These are phyloP conservation scores for Gracilaria gracilis DNA, from an alignment of 23 red algal species.

Conservation along the genomic window DNA sequence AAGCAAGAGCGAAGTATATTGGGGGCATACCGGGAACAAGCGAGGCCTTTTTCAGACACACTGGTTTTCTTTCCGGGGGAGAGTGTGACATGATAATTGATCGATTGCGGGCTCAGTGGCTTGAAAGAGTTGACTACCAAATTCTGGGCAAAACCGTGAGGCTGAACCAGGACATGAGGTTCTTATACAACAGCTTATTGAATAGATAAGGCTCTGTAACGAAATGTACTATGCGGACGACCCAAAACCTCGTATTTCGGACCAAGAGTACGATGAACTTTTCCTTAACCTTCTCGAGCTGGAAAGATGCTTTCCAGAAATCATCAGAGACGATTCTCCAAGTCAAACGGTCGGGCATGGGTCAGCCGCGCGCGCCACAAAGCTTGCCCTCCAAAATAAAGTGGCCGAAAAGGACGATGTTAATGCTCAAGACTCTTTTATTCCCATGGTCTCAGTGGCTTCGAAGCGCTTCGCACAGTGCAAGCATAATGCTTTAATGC, in stretches of 20 bases:
- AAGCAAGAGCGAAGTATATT: slow-evolving; percentile 39
- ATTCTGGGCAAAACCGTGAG: not conserved
- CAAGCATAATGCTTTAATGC: slow-evolving; percentile 65
- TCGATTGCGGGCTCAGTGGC: slow-evolving; percentile 24
- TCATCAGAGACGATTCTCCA: slow-evolving; percentile 73
- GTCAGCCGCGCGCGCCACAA: slow-evolving; percentile 50
- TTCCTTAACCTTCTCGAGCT: slow-evolving; percentile 66
- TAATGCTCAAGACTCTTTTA: slow-evolving; percentile 39
- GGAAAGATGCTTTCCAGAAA: slow-evolving; percentile 67
- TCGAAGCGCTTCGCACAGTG: slow-evolving; percentile 55
- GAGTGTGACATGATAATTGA: slow-evolving; percentile 60
- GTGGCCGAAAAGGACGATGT: slow-evolving; percentile 1
- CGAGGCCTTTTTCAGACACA: slow-evolving; percentile 14
- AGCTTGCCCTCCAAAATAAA: slow-evolving; percentile 49
- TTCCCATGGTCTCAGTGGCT: slow-evolving; percentile 23
- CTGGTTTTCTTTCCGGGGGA: slow-evolving; percentile 31
- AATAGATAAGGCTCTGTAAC: slow-evolving; percentile 68
- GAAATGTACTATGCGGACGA: slow-evolving; percentile 73
- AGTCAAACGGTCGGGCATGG: slow-evolving; percentile 68
- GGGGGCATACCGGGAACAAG: slow-evolving; percentile 18
- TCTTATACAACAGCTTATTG: slow-evolving; percentile 52
- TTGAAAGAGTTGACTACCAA: slow-evolving; percentile 26
- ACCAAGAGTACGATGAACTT: slow-evolving; percentile 86
- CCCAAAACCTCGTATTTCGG: slow-evolving; percentile 67
- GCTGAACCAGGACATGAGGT: slow-evolving; percentile 34